Evolutionary conservation across 2,329 filamentous ascomycete species (phyloP).

Genomic region (Exophiala mesophila): DNA sequence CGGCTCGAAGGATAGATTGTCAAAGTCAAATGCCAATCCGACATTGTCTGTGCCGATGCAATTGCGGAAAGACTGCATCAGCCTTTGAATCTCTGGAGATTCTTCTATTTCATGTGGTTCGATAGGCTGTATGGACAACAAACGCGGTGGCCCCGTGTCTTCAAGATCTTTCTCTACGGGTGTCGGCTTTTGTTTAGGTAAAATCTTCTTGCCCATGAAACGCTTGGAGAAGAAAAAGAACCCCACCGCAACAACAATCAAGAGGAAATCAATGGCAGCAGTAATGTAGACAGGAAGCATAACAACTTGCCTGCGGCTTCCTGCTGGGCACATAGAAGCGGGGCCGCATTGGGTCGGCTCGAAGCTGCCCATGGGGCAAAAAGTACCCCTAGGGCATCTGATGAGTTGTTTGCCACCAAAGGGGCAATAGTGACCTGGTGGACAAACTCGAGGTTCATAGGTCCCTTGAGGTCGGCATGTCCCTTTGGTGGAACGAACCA

Average conservation of each 20-base stretch:
- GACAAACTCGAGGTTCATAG: conserved; percentile 2
- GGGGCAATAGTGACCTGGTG: background rate
- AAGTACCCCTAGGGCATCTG: background rate
- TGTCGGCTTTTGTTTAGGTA: background rate
- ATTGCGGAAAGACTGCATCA: conserved; percentile 2
- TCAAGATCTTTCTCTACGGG: background rate
- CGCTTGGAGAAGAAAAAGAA: background rate
- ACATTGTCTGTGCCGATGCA: conserved; percentile 2
- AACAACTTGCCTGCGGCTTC: conserved; percentile 1
- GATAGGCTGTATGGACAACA: background rate
- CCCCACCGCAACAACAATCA: background rate
- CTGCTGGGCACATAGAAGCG: background rate
- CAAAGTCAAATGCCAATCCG: conserved; percentile 1
- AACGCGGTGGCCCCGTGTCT: background rate
- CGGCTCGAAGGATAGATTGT: conserved; percentile 1
- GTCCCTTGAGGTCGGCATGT: conserved; percentile 2
- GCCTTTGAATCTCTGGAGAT: background rate
- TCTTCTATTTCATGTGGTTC: background rate
- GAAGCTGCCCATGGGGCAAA: conserved; percentile 1
- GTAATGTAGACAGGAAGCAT: conserved; percentile 1
- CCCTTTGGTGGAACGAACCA: conserved; percentile 1
- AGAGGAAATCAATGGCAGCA: background rate
- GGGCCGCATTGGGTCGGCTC: background rate
- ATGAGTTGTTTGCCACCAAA: background rate
- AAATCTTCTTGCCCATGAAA: background rate